phyloP scores from a whole-genome alignment of 495 filamentous ascomycete genomes.

The Sordaria brevicollis region DNA sequence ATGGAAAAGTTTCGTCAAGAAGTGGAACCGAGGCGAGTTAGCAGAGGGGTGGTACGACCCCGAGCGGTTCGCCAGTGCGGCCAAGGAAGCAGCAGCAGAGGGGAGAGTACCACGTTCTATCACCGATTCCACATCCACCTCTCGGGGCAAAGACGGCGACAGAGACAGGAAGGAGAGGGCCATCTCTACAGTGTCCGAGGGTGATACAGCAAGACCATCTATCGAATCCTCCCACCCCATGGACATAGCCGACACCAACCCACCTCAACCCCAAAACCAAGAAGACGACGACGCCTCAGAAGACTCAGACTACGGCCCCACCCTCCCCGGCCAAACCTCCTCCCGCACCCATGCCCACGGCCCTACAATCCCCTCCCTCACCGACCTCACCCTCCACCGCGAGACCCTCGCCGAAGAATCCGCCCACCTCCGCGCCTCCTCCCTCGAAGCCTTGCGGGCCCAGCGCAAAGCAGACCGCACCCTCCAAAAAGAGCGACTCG shows the following conservation, averaged over 20 bases:
- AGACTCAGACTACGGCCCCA: constrained; percentile 63
- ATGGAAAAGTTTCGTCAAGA: constrained; percentile 86
- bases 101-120: not conserved
- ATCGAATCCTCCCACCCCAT: not conserved
- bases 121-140: not conserved
- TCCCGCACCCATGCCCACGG: constrained; percentile 36
- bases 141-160: not conserved
- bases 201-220: not conserved
- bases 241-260: not conserved
- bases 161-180: not conserved
- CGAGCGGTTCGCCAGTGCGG: constrained; percentile 43
- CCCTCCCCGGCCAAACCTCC: constrained; percentile 35
- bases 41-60: constrained; percentile 93
- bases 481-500: constrained; percentile 51
- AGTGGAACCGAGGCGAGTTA: constrained; percentile 93
- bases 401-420: constrained; percentile 41
- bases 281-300: constrained; percentile 43
- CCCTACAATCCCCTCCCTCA: constrained; percentile 60
- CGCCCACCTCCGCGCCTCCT: constrained; percentile 17
- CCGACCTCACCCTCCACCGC: constrained; percentile 61
- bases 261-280: constrained; percentile 12
- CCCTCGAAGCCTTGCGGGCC: constrained; percentile 44
- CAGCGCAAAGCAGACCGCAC: constrained; percentile 53
- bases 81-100: not conserved
- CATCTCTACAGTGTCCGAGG: not conserved